These are phyloP conservation scores for Spathaspora gorwiae DNA, from an alignment of 805 yeast species.

Conservation along the genomic window DNA sequence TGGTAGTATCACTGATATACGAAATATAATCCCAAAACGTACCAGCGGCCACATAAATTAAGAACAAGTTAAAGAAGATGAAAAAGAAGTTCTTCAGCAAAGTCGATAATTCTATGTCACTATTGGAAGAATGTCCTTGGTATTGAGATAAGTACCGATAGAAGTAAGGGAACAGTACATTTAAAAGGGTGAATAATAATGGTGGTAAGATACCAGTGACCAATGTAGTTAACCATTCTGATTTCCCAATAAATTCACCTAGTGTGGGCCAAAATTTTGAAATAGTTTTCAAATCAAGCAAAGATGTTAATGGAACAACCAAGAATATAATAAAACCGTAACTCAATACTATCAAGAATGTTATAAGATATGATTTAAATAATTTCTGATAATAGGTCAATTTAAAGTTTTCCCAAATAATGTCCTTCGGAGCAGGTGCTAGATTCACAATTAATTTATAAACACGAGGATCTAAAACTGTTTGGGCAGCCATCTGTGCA, in stretches of 20 bases:
- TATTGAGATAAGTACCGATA: slow-evolving; percentile 45
- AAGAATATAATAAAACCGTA: slow-evolving; percentile 51
- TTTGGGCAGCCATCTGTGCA: slow-evolving; percentile 48
- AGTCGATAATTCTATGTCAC: slow-evolving; percentile 55
- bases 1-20: slow-evolving; percentile 70
- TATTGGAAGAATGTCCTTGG: slow-evolving; percentile 53
- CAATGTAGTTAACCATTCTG: slow-evolving; percentile 48
- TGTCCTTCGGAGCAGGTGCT: slow-evolving; percentile 47
- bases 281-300: slow-evolving; percentile 52
- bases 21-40: slow-evolving; percentile 59
- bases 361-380: slow-evolving; percentile 35
- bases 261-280: slow-evolving; percentile 56
- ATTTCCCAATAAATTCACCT: slow-evolving; percentile 48
- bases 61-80: slow-evolving; percentile 56
- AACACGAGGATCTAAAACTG: slow-evolving; percentile 42
- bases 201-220: slow-evolving; percentile 64
- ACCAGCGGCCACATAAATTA: slow-evolving; percentile 59
- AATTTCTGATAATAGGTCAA: slow-evolving; percentile 36
- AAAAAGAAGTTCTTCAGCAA: slow-evolving; percentile 56
- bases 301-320: slow-evolving; percentile 52
- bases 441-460: slow-evolving; percentile 37
- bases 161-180: slow-evolving; percentile 50
- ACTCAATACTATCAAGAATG: slow-evolving; percentile 42
- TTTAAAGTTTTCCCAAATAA: slow-evolving; percentile 43
- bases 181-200: slow-evolving; percentile 51